phyloP scores from a whole-genome alignment of 1,284 basidiomycete species.

The Gymnopus androsaceus region DNA sequence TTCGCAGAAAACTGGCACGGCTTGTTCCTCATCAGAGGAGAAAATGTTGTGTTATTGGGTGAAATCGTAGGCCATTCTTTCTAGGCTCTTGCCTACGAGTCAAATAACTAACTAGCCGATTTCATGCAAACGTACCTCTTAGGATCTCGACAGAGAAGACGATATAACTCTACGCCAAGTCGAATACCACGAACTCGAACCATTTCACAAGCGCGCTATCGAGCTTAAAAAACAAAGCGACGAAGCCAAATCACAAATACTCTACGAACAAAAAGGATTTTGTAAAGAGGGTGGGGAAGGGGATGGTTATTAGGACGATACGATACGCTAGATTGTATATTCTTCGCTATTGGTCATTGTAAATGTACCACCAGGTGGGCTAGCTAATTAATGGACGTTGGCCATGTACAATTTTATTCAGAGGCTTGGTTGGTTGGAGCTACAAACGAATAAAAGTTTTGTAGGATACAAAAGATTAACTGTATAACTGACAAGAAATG shows the following conservation, averaged over 20 bases:
- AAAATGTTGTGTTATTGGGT: conserved; percentile 96
- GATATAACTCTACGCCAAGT: conserved; percentile 80
- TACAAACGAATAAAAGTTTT: conserved; percentile 7
- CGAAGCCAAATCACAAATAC: conserved; percentile 71
- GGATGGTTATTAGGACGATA: conserved; percentile 70
- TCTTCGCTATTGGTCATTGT: background rate
- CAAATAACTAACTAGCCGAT: too few species aligned
- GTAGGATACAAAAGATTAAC: conserved; percentile 23
- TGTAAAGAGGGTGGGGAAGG: conserved; percentile 89
- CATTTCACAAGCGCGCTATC: conserved; percentile 72
- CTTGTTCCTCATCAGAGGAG: conserved; percentile 92
- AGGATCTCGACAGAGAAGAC: conserved; percentile 95
- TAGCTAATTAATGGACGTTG: background rate
- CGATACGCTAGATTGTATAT: background rate
- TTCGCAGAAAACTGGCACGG: conserved; percentile 88
- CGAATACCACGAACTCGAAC: conserved; percentile 69
- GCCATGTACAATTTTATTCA: too few species aligned
- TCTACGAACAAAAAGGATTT: conserved; percentile 80
- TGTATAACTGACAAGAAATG: background rate
- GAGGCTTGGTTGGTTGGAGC: background rate
- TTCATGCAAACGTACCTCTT: background rate
- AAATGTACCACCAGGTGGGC: background rate
- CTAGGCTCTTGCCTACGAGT: conserved; percentile 5
- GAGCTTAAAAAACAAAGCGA: conserved; percentile 70
- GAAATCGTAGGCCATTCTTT: conserved; percentile 79